Evolutionary conservation across 352 stramenopile genomes (phyloP), one percentile per base, ranked within the genome.

Genomic region (Globisporangium cylindrosporum): DNA sequence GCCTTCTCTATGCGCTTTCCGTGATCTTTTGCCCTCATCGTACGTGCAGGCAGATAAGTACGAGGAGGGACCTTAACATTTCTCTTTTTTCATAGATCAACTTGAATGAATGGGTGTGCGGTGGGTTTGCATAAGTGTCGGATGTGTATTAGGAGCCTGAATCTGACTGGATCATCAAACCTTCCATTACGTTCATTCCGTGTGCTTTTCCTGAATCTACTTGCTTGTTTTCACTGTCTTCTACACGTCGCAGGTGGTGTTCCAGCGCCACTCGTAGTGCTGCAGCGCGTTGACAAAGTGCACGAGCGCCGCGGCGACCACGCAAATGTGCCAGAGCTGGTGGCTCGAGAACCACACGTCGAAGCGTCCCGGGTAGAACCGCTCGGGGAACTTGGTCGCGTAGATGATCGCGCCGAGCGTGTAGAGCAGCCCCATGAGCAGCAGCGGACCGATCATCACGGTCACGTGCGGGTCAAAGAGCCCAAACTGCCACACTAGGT

Each of bases 321-420:
- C 89, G 63, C 86, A 96, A 55, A 96, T 86, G 77, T 96, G 89
- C 89, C 89, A 96, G 46, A 94, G 78, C 72, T 96, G 86, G 75
- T 96, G 89, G 68, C 85, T 94, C 25, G 86, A 91, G 71, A 92
- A 93, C 79, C 81, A 91, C 60, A 96, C 66, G 77, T 94, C 86
- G 70, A 95, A 94, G 70, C 81, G 80, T 58, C 89, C 89, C 1
- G 89, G 89, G 74, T 89, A 95, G 65, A 92, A 91, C 25, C 86
- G 83, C 69, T 96, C 89, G 6, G 89, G 89, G 71, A 94, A 94
- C 65, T 88, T 86, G 70, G 85, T 93, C 48, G 82, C 85, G 75
- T 95, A 96, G 72, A 94, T 89, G 77, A 91, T 79, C 20, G 86
- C 83, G 54, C 89, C 89, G 62, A 87, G 78, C 57, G 83, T 91